These are phyloP conservation scores for Coemansia sp. DNA, from an alignment of 192 early-diverging fungal species.

Conservation along the genomic window DNA sequence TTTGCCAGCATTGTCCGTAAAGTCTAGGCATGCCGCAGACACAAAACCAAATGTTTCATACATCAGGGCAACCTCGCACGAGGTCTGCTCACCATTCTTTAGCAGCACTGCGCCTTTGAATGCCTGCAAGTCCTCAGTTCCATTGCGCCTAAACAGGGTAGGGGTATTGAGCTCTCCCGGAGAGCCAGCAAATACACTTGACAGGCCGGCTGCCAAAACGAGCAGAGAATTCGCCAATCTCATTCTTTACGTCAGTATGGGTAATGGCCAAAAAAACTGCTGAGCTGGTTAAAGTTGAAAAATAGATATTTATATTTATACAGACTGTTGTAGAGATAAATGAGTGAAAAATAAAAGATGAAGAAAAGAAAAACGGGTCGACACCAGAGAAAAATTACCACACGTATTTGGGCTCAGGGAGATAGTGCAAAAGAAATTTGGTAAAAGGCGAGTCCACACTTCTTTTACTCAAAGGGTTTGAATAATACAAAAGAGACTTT, in stretches of 20 bases:
- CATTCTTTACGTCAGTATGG: constrained; percentile 5
- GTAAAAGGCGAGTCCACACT: too few species aligned
- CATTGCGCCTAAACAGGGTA: constrained; percentile 15
- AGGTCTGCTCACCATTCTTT: constrained; percentile 45
- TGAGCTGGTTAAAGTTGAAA: too few species aligned
- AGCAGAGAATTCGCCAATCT: constrained; percentile 14
- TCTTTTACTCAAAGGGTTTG: constrained; percentile 1
- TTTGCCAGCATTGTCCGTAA: constrained; percentile 10
- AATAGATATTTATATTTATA: neutral
- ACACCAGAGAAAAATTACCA: neutral
- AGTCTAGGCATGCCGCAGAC: constrained; percentile 42
- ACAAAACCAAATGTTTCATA: constrained; percentile 33
- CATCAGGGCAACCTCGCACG: constrained; percentile 48
- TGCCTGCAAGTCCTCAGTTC: constrained; percentile 21
- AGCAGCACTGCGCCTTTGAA: constrained; percentile 44
- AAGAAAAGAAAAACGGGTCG: neutral
- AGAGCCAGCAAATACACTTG: constrained; percentile 16
- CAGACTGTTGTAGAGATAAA: neutral
- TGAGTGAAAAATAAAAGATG: neutral
- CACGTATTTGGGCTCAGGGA: neutral
- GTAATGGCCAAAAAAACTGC: too few species aligned
- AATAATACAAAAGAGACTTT: neutral
- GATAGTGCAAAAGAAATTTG: neutral
- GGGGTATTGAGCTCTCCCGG: neutral
- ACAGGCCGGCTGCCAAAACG: constrained; percentile 46